Evolutionary conservation across 2,329 filamentous ascomycete species (phyloP).

Genomic region (Tolypocladium endophyticum): DNA sequence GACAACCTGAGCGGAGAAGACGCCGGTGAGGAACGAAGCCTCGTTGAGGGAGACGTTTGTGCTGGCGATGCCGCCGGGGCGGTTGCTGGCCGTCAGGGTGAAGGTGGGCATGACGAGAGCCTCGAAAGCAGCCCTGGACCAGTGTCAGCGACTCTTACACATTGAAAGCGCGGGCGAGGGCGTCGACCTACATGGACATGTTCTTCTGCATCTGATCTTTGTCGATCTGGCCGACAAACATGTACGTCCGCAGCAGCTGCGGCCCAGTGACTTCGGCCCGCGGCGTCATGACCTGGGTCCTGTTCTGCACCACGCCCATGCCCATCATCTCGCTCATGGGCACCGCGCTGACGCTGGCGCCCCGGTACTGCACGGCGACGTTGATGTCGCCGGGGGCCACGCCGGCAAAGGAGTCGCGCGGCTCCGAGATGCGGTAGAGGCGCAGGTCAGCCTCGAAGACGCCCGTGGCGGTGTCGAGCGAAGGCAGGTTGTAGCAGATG

Average conservation of each 20-base stretch:
- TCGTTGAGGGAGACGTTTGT: conserved; percentile 61
- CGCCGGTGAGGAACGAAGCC: conserved; percentile 59
- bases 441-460: conserved; percentile 69
- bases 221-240: conserved; percentile 61
- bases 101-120: conserved; percentile 58
- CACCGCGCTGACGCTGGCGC: conserved; percentile 29
- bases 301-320: conserved; percentile 11
- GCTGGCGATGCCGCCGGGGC: conserved; percentile 39
- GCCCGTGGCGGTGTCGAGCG: conserved; percentile 55
- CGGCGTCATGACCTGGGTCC: conserved; percentile 4
- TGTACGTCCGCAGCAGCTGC: conserved; percentile 48
- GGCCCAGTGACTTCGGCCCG: conserved; percentile 13
- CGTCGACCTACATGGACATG: conserved; percentile 48
- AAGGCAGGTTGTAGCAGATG: conserved; percentile 73
- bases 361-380: conserved; percentile 43
- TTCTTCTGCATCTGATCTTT: conserved; percentile 37
- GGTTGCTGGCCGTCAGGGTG: conserved; percentile 48
- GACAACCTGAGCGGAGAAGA: conserved; percentile 51
- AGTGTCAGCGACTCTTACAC: background rate
- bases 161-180: background rate
- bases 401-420: conserved; percentile 41
- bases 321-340: conserved; percentile 13
- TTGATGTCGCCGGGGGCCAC: conserved; percentile 41
- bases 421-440: conserved; percentile 57
- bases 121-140: conserved; percentile 44